Evolutionary conservation across 192 early-diverging fungal genomes (phyloP).

Genomic region (Funneliformis mosseae): DNA sequence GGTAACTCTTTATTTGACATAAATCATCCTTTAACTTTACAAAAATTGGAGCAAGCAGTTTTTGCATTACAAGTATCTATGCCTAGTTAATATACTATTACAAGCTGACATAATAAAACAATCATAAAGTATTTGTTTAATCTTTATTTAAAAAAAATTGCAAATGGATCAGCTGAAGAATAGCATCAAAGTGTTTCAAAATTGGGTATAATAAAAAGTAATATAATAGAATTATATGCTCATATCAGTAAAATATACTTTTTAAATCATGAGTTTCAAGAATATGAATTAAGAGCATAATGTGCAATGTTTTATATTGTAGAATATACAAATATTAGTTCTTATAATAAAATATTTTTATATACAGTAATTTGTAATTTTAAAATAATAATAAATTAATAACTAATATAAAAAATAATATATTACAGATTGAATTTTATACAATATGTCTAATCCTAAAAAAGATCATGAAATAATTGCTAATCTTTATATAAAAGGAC

Average conservation of each 20-base stretch:
- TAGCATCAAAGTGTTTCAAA: not conserved
- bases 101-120: not conserved
- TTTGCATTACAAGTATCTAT: too few species aligned
- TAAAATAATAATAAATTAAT: not conserved
- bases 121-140: not conserved
- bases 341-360: not conserved
- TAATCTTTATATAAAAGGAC: too few species aligned
- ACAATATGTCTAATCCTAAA: too few species aligned
- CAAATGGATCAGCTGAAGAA: not conserved
- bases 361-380: too few species aligned
- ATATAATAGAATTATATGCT: not conserved
- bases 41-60: too few species aligned
- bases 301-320: not conserved
- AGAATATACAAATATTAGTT: not conserved
- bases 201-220: not conserved
- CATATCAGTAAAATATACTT: not conserved
- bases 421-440: too few species aligned
- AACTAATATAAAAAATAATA: not conserved
- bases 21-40: too few species aligned
- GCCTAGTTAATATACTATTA: not conserved
- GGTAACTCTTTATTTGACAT: not conserved
- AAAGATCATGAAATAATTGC: too few species aligned
- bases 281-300: not conserved
- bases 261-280: not conserved
- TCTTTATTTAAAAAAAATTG: not conserved